These are phyloP conservation scores for Chlorella sp. DNA, from an alignment of 139 green algal genomes.

Conservation along the genomic window DNA sequence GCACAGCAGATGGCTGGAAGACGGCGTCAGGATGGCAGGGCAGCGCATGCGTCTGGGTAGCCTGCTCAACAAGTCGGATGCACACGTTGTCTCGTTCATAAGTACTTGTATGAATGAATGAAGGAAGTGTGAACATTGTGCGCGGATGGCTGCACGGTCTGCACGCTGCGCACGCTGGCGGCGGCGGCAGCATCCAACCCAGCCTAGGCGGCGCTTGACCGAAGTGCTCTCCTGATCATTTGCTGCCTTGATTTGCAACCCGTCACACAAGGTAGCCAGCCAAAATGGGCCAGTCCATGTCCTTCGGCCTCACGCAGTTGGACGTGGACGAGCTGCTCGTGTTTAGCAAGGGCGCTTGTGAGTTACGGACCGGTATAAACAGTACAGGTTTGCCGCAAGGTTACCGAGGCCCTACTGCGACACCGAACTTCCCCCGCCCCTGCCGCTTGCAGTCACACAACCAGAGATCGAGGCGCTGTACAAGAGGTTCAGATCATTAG, in stretches of 20 bases:
- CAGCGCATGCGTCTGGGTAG: background rate
- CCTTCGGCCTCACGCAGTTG: conserved; percentile 85
- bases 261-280: background rate
- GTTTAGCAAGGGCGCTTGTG: conserved; percentile 68
- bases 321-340: conserved; percentile 91
- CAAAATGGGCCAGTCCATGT: conserved; percentile 69
- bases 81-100: too few relatives aligned
- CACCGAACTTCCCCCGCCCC: background rate
- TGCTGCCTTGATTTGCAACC: background rate
- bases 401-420: background rate
- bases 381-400: background rate
- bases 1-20: background rate
- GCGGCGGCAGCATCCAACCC: background rate
- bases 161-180: background rate
- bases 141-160: too few relatives aligned
- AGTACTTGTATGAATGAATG: too few relatives aligned
- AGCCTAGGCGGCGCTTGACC: background rate
- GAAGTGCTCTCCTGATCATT: too few relatives aligned
- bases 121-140: too few relatives aligned
- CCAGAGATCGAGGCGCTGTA: conserved; percentile 91
- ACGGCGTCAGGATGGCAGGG: background rate
- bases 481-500: conserved; percentile 88
- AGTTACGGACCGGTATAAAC: background rate
- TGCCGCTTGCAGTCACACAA: conserved; percentile 69
- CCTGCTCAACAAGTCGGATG: too few relatives aligned